phyloP scores from a whole-genome alignment of 192 early-diverging fungal species.

The Backusella sp. region DNA sequence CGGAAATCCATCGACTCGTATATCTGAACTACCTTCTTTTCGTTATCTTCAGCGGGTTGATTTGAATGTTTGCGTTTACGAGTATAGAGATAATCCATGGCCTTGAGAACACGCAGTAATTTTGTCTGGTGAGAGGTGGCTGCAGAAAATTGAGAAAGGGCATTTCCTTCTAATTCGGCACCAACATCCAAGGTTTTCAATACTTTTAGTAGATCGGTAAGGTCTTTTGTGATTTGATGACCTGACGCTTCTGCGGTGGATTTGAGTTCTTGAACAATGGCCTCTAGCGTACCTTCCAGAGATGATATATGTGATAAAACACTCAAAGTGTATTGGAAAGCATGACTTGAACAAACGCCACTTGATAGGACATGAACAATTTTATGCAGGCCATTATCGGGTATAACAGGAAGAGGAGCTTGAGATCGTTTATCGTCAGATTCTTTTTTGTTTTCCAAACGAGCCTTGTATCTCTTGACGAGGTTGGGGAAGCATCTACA shows the following conservation, averaged over 20 bases:
- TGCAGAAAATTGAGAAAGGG: slow-evolving; percentile 75
- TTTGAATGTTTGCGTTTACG: slow-evolving; percentile 23
- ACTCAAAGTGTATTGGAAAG: slow-evolving; percentile 89
- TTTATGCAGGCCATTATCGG: slow-evolving; percentile 69
- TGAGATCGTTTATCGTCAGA: slow-evolving; percentile 10
- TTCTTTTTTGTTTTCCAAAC: slow-evolving; percentile 35
- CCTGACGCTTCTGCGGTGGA: slow-evolving; percentile 66
- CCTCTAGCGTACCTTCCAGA: slow-evolving; percentile 60
- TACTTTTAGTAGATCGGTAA: slow-evolving; percentile 63
- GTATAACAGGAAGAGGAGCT: slow-evolving; percentile 66
- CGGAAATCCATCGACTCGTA: slow-evolving; percentile 51
- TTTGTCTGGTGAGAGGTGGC: slow-evolving; percentile 87
- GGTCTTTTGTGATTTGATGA: slow-evolving; percentile 61
- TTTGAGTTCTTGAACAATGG: slow-evolving; percentile 78
- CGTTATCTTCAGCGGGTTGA: slow-evolving; percentile 26
- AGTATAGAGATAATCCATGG: slow-evolving; percentile 85
- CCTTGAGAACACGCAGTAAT: slow-evolving; percentile 88
- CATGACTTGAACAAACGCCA: slow-evolving; percentile 87
- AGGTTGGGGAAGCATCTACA: slow-evolving; percentile 71
- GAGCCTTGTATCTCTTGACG: slow-evolving; percentile 49
- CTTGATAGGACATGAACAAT: slow-evolving; percentile 88
- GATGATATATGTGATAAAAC: slow-evolving; percentile 86
- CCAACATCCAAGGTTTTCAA: slow-evolving; percentile 50
- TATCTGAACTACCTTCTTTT: slow-evolving; percentile 47
- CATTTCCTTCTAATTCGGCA: slow-evolving; percentile 69